These are phyloP conservation scores for Hemisphaericaspora xylanilytica DNA, from an alignment of 1,139 yeast species.

Conservation along the genomic window DNA sequence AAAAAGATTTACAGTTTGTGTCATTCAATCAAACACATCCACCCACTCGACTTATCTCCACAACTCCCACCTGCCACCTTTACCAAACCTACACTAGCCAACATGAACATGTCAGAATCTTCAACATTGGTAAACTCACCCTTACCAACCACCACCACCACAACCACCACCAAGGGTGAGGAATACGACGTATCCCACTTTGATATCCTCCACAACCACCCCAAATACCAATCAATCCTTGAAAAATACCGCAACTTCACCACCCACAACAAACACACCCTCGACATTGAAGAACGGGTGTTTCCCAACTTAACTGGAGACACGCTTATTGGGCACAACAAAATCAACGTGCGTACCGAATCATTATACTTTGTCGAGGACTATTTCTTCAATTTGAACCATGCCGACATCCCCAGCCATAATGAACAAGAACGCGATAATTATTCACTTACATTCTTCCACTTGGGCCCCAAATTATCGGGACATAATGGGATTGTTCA, in stretches of 20 bases:
- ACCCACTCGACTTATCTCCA: too few relatives aligned
- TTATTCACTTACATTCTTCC: slow-evolving; percentile 38
- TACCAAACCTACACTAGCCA: too few relatives aligned
- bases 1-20: too few relatives aligned
- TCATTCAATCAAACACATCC: too few relatives aligned
- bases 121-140: slow-evolving; percentile 1
- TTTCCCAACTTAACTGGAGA: slow-evolving; percentile 37
- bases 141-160: not conserved
- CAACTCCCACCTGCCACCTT: not conserved
- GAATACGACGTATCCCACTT: too few relatives aligned
- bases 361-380: slow-evolving; percentile 38
- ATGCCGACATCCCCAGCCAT: slow-evolving; percentile 14
- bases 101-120: slow-evolving; percentile 1
- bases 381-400: slow-evolving; percentile 20
- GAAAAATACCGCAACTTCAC: slow-evolving; percentile 7
- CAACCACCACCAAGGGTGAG: not conserved
- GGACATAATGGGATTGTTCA: slow-evolving; percentile 55
- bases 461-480: slow-evolving; percentile 43
- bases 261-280: slow-evolving; percentile 7
- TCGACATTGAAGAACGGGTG: slow-evolving; percentile 9
- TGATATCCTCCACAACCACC: not conserved
- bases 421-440: slow-evolving; percentile 17
- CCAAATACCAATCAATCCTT: not conserved
- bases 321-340: slow-evolving; percentile 35
- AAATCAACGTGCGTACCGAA: slow-evolving; percentile 35